Evolutionary conservation across 1,139 yeast species (phyloP), one percentile per base, ranked within the genome.

Genomic region (Geotrichum europaeum): DNA sequence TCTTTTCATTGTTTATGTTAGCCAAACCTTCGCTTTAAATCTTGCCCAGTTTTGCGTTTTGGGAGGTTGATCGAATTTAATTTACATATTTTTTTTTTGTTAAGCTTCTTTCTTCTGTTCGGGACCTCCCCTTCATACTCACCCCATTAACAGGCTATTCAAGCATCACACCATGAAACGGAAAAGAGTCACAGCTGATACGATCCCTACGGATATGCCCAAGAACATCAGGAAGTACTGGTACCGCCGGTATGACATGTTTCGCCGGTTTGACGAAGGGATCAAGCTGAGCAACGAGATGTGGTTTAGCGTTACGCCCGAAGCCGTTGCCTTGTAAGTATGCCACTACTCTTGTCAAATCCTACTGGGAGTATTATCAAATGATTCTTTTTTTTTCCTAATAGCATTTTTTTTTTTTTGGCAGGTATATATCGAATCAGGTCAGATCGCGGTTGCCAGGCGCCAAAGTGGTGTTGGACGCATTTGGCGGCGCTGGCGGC

Each of bases 401-500:
- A 50, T 9, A 9, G 32, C 32, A 28, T 28, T 25, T 22, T 15
- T 2, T 28, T n/a, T 18, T 9, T 12, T 32, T 24, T 24, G 25
- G 22, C 24, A 60, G 64, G 32, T 52, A 53, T 5, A 74, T 84
- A 0, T 92, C 97, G 0, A 76, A 78, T 56, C 79, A 86, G 62
- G 74, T 86, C 25, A 73, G 72, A 51, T 75, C 78, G n/a, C 78
- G 83, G 59, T 72, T 76, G 50, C 84, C 91, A 0, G 69, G 78
- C 0, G 81, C 85, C 0, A 68, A 70, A 2, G 69, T 71, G 0
- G 73, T 82, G 0, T 73, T 76, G 1, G 99, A 94, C 70, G 81
- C 90, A 4, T 92, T 92, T 69, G 88, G 97, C 66, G 99, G 99
- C 0, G 98, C 96, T 1, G 99, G 97, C 0, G 99, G 99, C 0